Percentiles rank a stretch among this genome's conserved stretches.
These are phyloP conservation scores for Colletotrichum falcatum DNA, from an alignment of 2,329 filamentous ascomycete genomes.

Conservation along the genomic window DNA sequence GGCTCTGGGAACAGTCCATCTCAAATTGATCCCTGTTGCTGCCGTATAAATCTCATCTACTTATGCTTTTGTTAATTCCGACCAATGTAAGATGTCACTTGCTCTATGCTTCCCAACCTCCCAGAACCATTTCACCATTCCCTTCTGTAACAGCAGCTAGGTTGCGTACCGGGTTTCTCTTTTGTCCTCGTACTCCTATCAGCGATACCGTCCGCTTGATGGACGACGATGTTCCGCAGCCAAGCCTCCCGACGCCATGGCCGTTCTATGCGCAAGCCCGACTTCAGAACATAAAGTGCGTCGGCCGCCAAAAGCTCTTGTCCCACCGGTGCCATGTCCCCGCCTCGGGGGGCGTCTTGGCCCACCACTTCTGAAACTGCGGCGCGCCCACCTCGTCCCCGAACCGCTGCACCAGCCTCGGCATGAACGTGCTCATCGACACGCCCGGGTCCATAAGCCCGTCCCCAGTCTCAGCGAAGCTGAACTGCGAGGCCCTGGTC, in stretches of 20 bases:
- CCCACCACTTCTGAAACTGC: conserved; percentile 29
- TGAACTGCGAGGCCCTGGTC: conserved; percentile 31
- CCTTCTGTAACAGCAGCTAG: neutral
- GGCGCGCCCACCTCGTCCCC: conserved; percentile 26
- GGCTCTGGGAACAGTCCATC: neutral
- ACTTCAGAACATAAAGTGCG: conserved; percentile 31
- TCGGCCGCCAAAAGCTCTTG: conserved; percentile 37
- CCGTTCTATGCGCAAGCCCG: neutral
- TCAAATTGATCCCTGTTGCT: neutral
- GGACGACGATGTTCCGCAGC: neutral
- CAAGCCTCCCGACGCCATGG: neutral
- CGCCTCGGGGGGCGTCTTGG: conserved; percentile 23
- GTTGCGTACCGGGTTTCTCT: too few species aligned
- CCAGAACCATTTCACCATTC: neutral
- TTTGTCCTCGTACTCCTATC: neutral
- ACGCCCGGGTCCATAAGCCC: conserved; percentile 40
- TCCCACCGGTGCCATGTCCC: conserved; percentile 38
- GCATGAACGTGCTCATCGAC: conserved; percentile 39
- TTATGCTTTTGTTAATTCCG: neutral
- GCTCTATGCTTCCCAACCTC: neutral
- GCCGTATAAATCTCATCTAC: neutral
- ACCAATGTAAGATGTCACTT: neutral
- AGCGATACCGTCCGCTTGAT: neutral
- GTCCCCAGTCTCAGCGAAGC: conserved; percentile 48
- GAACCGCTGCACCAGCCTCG: conserved; percentile 38